phyloP scores from a whole-genome alignment of 768 basidiomycete genomes.

The Hebeloma cylindrosporum region DNA sequence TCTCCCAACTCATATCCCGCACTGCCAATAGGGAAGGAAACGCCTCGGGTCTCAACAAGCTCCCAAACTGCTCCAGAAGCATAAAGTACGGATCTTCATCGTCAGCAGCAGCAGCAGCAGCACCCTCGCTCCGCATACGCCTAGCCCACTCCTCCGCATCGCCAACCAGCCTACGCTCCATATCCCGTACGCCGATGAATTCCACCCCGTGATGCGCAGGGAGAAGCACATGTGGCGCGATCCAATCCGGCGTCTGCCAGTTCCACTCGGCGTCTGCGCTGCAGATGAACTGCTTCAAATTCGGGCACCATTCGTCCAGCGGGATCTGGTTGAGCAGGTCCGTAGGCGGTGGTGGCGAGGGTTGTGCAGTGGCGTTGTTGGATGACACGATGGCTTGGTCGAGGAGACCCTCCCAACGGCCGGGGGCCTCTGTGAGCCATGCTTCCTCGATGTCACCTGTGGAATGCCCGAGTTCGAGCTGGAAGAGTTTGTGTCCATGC shows the following conservation, averaged over 20 bases:
- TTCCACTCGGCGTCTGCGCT: constrained; percentile 81
- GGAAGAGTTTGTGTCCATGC: constrained; percentile 59
- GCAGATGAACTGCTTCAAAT: constrained; percentile 68
- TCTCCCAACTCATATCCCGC: constrained; percentile 63
- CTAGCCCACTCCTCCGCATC: constrained; percentile 36
- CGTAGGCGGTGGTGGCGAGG: not conserved
- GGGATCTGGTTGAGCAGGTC: constrained; percentile 31
- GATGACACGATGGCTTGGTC: constrained; percentile 16
- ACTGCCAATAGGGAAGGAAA: constrained; percentile 63
- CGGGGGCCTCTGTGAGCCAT: constrained; percentile 56
- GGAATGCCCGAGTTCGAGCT: constrained; percentile 74
- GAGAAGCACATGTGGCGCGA: constrained; percentile 71
- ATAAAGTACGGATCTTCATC: constrained; percentile 57
- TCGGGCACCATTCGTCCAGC: constrained; percentile 69
- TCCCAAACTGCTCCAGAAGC: constrained; percentile 63
- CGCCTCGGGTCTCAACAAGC: constrained; percentile 53
- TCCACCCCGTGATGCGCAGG: constrained; percentile 60
- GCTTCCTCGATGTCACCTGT: constrained; percentile 67
- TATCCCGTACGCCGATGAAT: constrained; percentile 72
- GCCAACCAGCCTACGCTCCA: constrained; percentile 59
- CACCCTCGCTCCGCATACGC: constrained; percentile 17
- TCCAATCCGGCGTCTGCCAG: constrained; percentile 79
- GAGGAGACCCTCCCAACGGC: constrained; percentile 34
- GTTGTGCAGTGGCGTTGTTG: not conserved
- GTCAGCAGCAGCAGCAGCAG: not conserved